Base-by-base conservation (phyloP, 345 rosid genomes). In the Cardamine chenopodiifolia region DNA sequence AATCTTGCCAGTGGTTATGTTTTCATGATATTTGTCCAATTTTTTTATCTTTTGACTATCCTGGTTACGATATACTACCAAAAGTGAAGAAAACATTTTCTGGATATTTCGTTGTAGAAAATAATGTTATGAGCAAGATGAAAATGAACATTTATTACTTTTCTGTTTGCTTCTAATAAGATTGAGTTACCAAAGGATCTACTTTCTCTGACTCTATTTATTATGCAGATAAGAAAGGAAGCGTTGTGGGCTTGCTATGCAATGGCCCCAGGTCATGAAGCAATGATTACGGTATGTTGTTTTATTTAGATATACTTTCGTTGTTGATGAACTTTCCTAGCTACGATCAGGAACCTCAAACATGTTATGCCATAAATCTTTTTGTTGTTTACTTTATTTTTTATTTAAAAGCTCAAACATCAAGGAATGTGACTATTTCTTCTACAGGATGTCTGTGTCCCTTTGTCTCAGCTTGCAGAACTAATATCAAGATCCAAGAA, bases 241-340 rank as follows among this genome's bases (percentile, higher is more conserved):
- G 97, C 97, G 25, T 79, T 91, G 39, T 91, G 96, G 96, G 90
- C 97, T 71, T 84, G 93, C 82, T 86, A 80, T 84, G 95, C 98
- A 3, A 85, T 94, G 98, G 83, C 81, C 42, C 97, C 98, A n/a
- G 80, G 80, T 70, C 85, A 37, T 66, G 97, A 94, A 79, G 95
- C 95, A 53, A 83, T 94, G 88, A 90, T 45, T 75, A 78, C 97
- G n/a, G 97, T 94, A 58, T 77, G 89, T 75, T 71, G 10, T 58
- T 49, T 29, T 48, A 20, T 34, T 19, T 44, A 56, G 1, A 64
- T 70, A 56, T 44, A 56, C 62, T 47, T 20, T 55, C 34, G 22
- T 56, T 31, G 2, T 66, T 32, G 8, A 68, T 53, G 50, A 53
- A 42, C 35, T 42, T 53, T 54, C 28, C 13, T 3, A 42, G 35